These are phyloP conservation scores for Sclerotinia nivalis DNA, from an alignment of 2,329 filamentous ascomycete genomes.

Conservation along the genomic window DNA sequence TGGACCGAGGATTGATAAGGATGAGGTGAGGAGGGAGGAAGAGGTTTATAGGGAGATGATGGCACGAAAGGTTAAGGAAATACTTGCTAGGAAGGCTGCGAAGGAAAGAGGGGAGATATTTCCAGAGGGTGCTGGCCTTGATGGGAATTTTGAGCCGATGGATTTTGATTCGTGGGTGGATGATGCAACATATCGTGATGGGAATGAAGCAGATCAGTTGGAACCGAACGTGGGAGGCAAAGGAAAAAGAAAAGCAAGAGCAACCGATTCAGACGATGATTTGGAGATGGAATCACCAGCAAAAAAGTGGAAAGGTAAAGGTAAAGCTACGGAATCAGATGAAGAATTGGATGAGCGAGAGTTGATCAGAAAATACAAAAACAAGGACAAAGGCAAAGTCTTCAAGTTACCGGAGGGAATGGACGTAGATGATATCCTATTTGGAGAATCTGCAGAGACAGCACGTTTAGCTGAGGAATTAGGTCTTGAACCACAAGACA, in stretches of 20 bases:
- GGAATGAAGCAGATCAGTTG: no score
- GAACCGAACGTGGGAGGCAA: background rate
- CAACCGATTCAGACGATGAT: background rate
- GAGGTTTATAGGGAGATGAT: background rate
- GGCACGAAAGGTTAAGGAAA: background rate
- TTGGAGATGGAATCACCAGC: background rate
- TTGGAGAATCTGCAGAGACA: background rate
- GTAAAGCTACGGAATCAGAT: background rate
- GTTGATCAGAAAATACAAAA: background rate
- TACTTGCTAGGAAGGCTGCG: background rate
- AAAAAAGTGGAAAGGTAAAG: constrained; percentile 18
- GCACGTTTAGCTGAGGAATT: background rate
- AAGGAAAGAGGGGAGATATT: background rate
- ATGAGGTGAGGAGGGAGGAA: constrained; percentile 2
- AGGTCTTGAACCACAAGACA: background rate
- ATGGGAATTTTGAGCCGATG: background rate
- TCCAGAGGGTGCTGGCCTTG: background rate
- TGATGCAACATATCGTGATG: no score
- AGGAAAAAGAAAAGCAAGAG: background rate
- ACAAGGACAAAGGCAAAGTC: background rate
- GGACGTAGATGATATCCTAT: background rate
- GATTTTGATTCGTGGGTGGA: background rate
- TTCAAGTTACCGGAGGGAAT: background rate
- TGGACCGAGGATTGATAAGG: constrained; percentile 11
- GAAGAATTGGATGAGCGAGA: constrained; percentile 1